These are phyloP conservation scores for Saccharomyces pastorianus DNA, from an alignment of 1,139 yeast genomes.

Conservation along the genomic window DNA sequence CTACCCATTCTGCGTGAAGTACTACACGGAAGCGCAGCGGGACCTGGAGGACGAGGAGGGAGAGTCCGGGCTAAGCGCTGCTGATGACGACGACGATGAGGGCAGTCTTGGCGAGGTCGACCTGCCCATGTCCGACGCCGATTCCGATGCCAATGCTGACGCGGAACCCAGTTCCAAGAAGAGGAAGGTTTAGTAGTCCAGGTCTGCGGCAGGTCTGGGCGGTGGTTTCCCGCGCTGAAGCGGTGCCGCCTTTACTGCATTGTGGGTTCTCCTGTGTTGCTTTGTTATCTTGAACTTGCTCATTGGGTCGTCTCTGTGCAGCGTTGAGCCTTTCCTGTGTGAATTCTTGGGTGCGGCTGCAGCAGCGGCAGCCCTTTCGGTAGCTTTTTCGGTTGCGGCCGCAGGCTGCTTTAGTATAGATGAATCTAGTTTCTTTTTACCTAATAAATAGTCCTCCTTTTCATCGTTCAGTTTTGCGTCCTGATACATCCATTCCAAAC, in stretches of 20 bases:
- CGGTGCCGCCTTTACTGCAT: slow-evolving; percentile 4
- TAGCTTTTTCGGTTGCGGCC: neutral
- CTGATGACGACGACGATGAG: slow-evolving; percentile 7
- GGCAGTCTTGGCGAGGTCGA: slow-evolving; percentile 3
- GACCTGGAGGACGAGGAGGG: slow-evolving; percentile 49
- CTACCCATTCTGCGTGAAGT: slow-evolving; percentile 64
- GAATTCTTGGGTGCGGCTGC: neutral
- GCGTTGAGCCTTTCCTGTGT: neutral
- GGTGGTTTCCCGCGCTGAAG: neutral
- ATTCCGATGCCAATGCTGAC: no score
- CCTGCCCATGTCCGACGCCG: neutral
- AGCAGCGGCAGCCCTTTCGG: neutral
- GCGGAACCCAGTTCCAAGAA: neutral
- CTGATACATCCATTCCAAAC: slow-evolving; percentile 84
- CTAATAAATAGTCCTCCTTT: slow-evolving; percentile 43
- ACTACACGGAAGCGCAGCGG: slow-evolving; percentile 56
- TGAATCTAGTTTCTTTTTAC: slow-evolving; percentile 41
- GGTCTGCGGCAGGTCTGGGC: neutral
- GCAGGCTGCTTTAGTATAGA: slow-evolving; percentile 17
- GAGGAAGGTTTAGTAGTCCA: slow-evolving; percentile 1
- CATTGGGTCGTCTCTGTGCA: slow-evolving; percentile 12
- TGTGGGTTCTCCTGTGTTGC: slow-evolving; percentile 12
- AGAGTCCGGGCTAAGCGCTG: slow-evolving; percentile 31
- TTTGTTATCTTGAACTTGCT: slow-evolving; percentile 10
- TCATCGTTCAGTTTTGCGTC: slow-evolving; percentile 32